These are phyloP conservation scores for Aureobasidium sp. DNA, from an alignment of 2,329 filamentous ascomycete genomes.

Conservation along the genomic window DNA sequence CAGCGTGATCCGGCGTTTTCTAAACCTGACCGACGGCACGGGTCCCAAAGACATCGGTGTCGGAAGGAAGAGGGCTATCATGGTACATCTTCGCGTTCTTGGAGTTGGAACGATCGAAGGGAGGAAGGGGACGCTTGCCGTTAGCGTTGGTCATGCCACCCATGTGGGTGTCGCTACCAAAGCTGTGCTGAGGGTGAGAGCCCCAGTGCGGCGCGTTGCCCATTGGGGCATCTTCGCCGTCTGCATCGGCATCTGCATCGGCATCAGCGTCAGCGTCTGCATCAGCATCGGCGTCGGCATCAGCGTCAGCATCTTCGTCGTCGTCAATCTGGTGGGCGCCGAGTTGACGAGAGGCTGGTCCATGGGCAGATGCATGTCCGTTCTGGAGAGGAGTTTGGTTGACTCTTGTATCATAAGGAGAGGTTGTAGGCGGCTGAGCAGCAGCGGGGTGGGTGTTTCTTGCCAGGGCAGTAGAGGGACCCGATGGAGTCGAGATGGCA, in stretches of 20 bases:
- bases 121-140: slow-evolving; percentile 13
- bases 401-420: background rate
- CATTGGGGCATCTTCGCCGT: slow-evolving; percentile 8
- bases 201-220: background rate
- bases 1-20: background rate
- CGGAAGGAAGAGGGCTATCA: slow-evolving; percentile 6
- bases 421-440: background rate
- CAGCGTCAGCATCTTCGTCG: slow-evolving; percentile 2
- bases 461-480: background rate
- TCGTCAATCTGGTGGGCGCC: background rate
- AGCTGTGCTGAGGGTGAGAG: slow-evolving; percentile 4
- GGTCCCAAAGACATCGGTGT: slow-evolving; percentile 4
- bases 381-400: slow-evolving; percentile 4
- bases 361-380: background rate
- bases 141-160: slow-evolving; percentile 15
- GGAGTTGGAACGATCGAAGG: slow-evolving; percentile 1
- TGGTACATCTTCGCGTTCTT: slow-evolving; percentile 14
- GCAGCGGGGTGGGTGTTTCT: background rate
- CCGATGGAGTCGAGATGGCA: background rate
- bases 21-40: slow-evolving; percentile 10
- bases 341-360: background rate
- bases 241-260: slow-evolving; percentile 13
- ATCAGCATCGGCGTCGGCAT: slow-evolving; percentile 15
- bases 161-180: background rate
- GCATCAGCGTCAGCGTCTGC: slow-evolving; percentile 16